Base-by-base conservation (phyloP, 2,329 filamentous ascomycete species). In the Monosporascus sp. region DNA sequence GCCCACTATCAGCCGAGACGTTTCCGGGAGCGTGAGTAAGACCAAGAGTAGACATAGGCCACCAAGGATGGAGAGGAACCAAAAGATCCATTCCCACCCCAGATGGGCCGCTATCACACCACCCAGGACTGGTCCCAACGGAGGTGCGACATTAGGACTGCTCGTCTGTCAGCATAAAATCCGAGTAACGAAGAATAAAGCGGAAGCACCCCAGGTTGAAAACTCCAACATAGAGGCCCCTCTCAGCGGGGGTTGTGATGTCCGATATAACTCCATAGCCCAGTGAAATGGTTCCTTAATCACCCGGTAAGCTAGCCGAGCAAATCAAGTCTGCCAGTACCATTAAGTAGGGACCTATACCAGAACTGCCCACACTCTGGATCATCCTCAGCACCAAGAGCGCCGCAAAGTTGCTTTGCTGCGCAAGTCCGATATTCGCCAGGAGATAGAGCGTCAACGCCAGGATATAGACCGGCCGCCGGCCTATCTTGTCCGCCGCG, bases 211-310 rank as follows among this genome's bases (percentile, higher is more conserved):
- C 54, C 27, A 57, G 35, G 24, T 31, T 46, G 39, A 70, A 73
- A 60, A 71, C 73, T 37, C 72, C 77, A 49, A 81, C 73, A 58
- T 77, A 82, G 3, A 68, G 69, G 1, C 80, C 80, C 53, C 80
- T 68, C 58, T 83, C 79, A 0, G 71, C 69, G 4, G 72, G 71
- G 1, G 75, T 77, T 0, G 75, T 72, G 6, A 81, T 68, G 56
- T 83, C 80, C 1, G 75, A 74, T 5, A 82, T 72, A 2, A 82
- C 71, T 0, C 75, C 80, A 20, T 74, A 75, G 0, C 72, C 74
- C 1, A 83, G 66, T 0, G 53, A 54, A 17, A 60, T 52, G 6
- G 58, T 58, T 25, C 59, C 59, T 64, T 37, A 25, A 25, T 25
- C 1, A 5, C 39, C 8, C 18, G 7, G 39, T 25, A 14, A 44